phyloP scores from a whole-genome alignment of 23 red algal genomes.

The Agarophyton chilense region DNA sequence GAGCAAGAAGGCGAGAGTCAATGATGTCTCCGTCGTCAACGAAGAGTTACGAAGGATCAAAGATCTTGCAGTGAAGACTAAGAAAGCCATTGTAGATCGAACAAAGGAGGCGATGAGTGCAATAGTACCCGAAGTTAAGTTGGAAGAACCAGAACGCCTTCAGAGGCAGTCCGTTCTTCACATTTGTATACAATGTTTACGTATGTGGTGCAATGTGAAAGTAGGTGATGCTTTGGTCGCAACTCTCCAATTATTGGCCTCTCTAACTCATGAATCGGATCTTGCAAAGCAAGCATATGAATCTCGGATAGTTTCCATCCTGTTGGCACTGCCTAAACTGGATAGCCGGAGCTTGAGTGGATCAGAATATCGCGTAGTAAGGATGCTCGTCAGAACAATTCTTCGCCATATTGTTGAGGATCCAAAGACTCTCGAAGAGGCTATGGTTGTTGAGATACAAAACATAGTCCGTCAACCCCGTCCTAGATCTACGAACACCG shows the following conservation, averaged over 20 bases:
- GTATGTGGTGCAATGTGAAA: constrained; percentile 28
- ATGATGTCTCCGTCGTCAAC: neutral
- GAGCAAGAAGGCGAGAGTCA: neutral
- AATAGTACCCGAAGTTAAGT: neutral
- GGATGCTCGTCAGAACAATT: constrained; percentile 45
- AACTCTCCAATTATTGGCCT: constrained; percentile 32
- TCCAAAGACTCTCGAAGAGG: constrained; percentile 58
- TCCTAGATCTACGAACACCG: constrained; percentile 14
- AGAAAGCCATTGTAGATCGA: neutral
- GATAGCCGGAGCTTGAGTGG: neutral
- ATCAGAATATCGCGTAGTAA: constrained; percentile 20
- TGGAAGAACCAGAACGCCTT: neutral
- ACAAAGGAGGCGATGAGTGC: neutral
- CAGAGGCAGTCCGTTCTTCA: constrained; percentile 5
- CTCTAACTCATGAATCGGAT: constrained; percentile 52
- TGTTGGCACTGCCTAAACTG: constrained; percentile 49
- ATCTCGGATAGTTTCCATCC: neutral
- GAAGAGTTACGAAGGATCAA: neutral
- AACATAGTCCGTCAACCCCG: constrained; percentile 11
- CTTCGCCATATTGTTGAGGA: constrained; percentile 72
- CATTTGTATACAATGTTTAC: constrained; percentile 2
- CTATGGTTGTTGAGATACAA: constrained; percentile 61
- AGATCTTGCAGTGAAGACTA: neutral
- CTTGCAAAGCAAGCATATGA: constrained; percentile 24
- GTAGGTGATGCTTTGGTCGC: constrained; percentile 57